phyloP scores from a whole-genome alignment of 2,329 filamentous ascomycete species.

The Talaromyces sp. region DNA sequence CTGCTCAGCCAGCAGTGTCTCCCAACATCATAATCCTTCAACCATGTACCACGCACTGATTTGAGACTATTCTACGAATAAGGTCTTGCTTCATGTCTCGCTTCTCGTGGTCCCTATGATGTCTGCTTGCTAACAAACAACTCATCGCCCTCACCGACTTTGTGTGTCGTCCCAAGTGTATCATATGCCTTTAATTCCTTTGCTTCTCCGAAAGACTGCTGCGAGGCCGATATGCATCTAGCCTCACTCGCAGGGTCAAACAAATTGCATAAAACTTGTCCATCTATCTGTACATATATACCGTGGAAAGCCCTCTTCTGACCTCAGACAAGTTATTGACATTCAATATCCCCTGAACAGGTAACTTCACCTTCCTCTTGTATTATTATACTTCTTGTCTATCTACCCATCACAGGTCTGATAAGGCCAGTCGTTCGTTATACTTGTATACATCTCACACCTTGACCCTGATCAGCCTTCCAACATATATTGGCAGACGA shows the following conservation, averaged over 20 bases:
- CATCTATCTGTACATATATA: constrained; percentile 9
- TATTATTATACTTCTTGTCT: not conserved
- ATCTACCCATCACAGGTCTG: not conserved
- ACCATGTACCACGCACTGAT: not conserved
- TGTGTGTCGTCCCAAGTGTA: constrained; percentile 4
- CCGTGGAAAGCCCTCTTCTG: not conserved
- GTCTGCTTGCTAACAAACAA: not conserved
- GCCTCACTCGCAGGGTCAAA: constrained; percentile 11
- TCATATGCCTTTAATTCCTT: not conserved
- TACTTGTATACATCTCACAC: not conserved
- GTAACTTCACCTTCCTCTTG: not conserved
- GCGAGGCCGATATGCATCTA: constrained; percentile 14
- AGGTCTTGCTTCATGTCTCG: constrained; percentile 10
- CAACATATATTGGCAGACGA: constrained; percentile 1
- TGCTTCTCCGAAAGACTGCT: constrained; percentile 4
- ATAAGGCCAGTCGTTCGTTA: not conserved
- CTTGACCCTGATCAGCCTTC: not conserved
- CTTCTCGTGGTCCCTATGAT: constrained; percentile 10
- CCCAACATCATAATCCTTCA: not conserved
- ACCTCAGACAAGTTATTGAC: constrained; percentile 5
- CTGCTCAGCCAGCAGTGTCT: not conserved
- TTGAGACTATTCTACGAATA: constrained; percentile 5
- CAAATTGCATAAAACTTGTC: not conserved
- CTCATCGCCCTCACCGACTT: constrained; percentile 11
- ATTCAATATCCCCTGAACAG: not conserved